phyloP scores from a whole-genome alignment of 2,329 filamentous ascomycete species.

The Colletotrichum sp. region DNA sequence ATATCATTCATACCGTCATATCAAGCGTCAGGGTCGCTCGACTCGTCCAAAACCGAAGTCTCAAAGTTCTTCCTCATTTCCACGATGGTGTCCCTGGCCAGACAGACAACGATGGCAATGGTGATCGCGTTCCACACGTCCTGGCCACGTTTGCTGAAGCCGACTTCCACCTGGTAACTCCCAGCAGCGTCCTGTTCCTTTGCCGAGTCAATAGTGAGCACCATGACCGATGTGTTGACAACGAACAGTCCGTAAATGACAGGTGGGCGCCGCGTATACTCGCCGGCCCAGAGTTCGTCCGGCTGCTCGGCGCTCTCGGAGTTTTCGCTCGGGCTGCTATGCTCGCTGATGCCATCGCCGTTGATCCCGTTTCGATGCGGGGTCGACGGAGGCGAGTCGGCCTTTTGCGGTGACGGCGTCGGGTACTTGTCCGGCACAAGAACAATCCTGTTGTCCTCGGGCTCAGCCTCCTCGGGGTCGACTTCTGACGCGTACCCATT shows the following conservation, averaged over 20 bases:
- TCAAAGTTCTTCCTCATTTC: slow-evolving; percentile 39
- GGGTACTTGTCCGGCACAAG: slow-evolving; percentile 17
- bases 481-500: not conserved
- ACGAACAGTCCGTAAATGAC: slow-evolving; percentile 50
- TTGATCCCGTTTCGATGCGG: not conserved
- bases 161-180: slow-evolving; percentile 46
- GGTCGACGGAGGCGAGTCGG: not conserved
- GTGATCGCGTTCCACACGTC: slow-evolving; percentile 51
- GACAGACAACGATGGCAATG: slow-evolving; percentile 41
- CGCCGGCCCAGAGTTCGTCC: too few relatives aligned
- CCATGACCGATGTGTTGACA: slow-evolving; percentile 40
- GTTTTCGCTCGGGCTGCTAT: not conserved
- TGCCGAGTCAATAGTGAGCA: slow-evolving; percentile 44
- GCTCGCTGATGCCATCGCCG: not conserved
- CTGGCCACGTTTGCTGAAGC: slow-evolving; percentile 42
- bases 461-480: slow-evolving; percentile 12
- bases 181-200: slow-evolving; percentile 37
- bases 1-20: not conserved
- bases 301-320: not conserved
- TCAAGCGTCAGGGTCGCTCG: slow-evolving; percentile 44
- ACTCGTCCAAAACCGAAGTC: slow-evolving; percentile 27
- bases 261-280: slow-evolving; percentile 30
- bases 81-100: slow-evolving; percentile 45
- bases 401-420: not conserved
- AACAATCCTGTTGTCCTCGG: slow-evolving; percentile 16